Base-by-base conservation (phyloP, 1,284 basidiomycete species). In the Tylopilus orsonianus region DNA sequence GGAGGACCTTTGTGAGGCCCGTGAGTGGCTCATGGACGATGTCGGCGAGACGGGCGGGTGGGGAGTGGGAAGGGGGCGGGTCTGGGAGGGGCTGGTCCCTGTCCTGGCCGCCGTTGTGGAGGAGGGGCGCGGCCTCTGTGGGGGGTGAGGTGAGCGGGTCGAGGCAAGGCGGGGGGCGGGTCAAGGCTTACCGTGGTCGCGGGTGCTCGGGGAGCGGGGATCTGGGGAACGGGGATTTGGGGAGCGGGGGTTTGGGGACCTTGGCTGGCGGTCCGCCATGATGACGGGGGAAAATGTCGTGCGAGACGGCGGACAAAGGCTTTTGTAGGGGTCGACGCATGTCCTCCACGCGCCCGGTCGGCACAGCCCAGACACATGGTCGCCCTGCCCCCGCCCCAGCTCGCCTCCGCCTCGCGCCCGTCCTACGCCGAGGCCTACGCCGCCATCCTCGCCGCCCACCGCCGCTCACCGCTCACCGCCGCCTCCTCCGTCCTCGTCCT, bases 401-500 rank as follows among this genome's bases (percentile, higher is more conserved):
- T 80, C 26, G 78, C 83, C 14, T 75, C 76, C 3, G 73, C 78
- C 1, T 68, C 75, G 13, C 72, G 75, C 10, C 72, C 75, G 4
- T 87, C 87, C 5, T 95, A 95, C 65, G 79, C 78, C n/a, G 79
- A 90, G 56, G 87, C 89, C 2, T 95, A 95, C 71, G 74, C 78
- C 43, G 81, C 78, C 40, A 91, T 95, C 48, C 73, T 95, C 16
- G 74, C 80, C 13, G 68, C 80, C 0, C 85, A 89, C 54, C 79
- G 90, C n/a, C 79, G 87, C 34, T 84, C 86, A 0, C 86, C 87
- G 2, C 72, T 81, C 36, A 81, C 85, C 6, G 84, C 89, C 6
- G 90, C 87, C 1, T 85, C 87, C 8, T 90, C 88, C 1, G 84
- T 95, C 43, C 80, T 93, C 55, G 79, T 97, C 48, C 83, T 96